Conservation (phyloP, 306 rosid species). For the Casuarina equisetifolia region DNA sequence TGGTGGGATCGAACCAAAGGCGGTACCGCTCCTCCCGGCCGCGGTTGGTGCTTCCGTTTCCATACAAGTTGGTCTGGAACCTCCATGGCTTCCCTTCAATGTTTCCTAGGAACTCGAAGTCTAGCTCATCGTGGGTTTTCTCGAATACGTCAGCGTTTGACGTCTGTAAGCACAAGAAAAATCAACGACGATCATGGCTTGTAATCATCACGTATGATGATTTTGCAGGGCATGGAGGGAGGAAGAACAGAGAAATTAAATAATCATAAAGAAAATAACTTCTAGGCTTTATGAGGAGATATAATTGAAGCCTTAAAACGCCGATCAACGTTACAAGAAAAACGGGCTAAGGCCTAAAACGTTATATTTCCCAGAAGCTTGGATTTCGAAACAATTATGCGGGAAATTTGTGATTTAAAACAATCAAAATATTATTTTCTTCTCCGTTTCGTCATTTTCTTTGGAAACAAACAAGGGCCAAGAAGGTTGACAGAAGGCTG, state of each 20-base stretch:
- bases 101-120: conserved; percentile 91
- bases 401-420: not conserved
- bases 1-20: conserved; percentile 91
- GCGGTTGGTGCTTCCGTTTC: conserved; percentile 87
- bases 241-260: not conserved
- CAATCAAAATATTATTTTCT: not conserved
- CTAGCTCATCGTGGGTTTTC: conserved; percentile 88
- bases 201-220: conserved; percentile 7
- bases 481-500: not conserved
- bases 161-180: conserved; percentile 47
- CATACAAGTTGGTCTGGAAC: conserved; percentile 90
- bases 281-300: too few species aligned
- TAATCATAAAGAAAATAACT: not conserved
- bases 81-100: conserved; percentile 84
- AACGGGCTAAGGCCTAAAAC: not conserved
- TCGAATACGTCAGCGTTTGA: conserved; percentile 86
- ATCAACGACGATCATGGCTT: conserved; percentile 7
- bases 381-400: too few species aligned
- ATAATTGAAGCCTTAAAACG: not conserved
- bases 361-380: not conserved
- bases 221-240: conserved; percentile 12
- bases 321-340: not conserved
- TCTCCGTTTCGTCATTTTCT: not conserved
- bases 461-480: not conserved
- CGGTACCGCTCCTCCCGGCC: conserved; percentile 94